Evolutionary conservation across 2,329 filamentous ascomycete species (phyloP).

Genomic region (Colletotrichum theobromicola): DNA sequence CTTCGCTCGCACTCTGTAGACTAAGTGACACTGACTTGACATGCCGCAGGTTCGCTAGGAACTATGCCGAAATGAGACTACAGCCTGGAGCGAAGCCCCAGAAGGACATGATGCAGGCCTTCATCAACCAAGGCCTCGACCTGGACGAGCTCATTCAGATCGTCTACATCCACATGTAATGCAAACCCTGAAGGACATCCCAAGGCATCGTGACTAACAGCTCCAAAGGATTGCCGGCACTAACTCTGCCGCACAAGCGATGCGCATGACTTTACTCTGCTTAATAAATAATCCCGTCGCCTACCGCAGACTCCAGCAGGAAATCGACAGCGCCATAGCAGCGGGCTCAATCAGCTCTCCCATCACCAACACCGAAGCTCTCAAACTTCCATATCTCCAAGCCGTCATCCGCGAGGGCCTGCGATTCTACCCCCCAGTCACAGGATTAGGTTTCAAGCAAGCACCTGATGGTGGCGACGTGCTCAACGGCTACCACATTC

Average conservation of each 20-base stretch:
- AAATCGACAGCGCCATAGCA: conserved; percentile 48
- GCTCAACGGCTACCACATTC: conserved; percentile 55
- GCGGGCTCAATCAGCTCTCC: conserved; percentile 37
- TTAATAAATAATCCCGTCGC: conserved; percentile 49
- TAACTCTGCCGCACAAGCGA: conserved; percentile 65
- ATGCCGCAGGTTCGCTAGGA: conserved; percentile 27
- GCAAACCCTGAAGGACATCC: neutral
- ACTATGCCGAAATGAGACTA: conserved; percentile 30
- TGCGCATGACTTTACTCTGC: conserved; percentile 60
- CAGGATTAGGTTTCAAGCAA: conserved; percentile 56
- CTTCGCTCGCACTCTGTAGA: neutral
- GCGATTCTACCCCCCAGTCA: conserved; percentile 60
- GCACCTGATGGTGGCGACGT: conserved; percentile 57
- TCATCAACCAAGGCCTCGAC: conserved; percentile 41
- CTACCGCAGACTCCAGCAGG: conserved; percentile 43
- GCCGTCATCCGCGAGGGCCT: conserved; percentile 62
- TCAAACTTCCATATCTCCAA: conserved; percentile 58
- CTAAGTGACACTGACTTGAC: neutral
- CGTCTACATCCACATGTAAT: conserved; percentile 43
- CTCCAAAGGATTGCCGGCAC: conserved; percentile 59
- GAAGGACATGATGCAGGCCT: conserved; percentile 44
- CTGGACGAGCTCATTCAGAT: conserved; percentile 41
- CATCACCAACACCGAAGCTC: conserved; percentile 52
- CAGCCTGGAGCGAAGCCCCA: conserved; percentile 27
- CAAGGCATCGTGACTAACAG: neutral